phyloP scores from a whole-genome alignment of 768 basidiomycete species.

The Naganishia vaughanmartiniae region DNA sequence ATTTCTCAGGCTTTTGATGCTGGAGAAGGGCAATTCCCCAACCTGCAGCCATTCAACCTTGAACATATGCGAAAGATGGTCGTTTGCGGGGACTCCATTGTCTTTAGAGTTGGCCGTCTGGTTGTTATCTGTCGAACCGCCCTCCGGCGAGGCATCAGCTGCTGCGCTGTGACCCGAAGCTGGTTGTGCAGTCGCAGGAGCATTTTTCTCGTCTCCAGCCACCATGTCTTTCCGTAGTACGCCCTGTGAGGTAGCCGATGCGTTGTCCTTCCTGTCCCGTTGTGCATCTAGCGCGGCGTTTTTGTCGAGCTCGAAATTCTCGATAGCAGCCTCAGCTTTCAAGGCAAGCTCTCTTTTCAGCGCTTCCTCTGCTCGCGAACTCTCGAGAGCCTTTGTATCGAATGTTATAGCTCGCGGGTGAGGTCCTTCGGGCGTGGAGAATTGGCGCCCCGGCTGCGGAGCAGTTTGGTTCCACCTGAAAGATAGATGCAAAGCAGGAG shows the following conservation, averaged over 20 bases:
- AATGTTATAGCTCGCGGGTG: conserved; percentile 13
- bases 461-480: conserved; percentile 16
- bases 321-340: not conserved
- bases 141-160: not conserved
- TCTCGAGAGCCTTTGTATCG: conserved; percentile 19
- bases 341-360: conserved; percentile 4
- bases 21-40: conserved; percentile 67
- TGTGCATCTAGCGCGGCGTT: not conserved
- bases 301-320: conserved; percentile 25
- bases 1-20: conserved; percentile 77
- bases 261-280: not conserved
- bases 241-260: conserved; percentile 22
- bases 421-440: not conserved
- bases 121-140: not conserved
- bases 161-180: conserved; percentile 2
- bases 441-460: conserved; percentile 5
- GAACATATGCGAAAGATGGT: conserved; percentile 60
- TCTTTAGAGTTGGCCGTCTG: not conserved
- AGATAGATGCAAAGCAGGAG: not conserved
- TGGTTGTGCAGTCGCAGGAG: not conserved
- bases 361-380: conserved; percentile 8
- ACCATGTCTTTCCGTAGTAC: conserved; percentile 49
- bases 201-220: conserved; percentile 1
- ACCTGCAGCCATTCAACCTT: conserved; percentile 77
- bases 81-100: not conserved